Base-by-base conservation (phyloP, 495 filamentous ascomycete species). In the Daldinia caldariorum region DNA sequence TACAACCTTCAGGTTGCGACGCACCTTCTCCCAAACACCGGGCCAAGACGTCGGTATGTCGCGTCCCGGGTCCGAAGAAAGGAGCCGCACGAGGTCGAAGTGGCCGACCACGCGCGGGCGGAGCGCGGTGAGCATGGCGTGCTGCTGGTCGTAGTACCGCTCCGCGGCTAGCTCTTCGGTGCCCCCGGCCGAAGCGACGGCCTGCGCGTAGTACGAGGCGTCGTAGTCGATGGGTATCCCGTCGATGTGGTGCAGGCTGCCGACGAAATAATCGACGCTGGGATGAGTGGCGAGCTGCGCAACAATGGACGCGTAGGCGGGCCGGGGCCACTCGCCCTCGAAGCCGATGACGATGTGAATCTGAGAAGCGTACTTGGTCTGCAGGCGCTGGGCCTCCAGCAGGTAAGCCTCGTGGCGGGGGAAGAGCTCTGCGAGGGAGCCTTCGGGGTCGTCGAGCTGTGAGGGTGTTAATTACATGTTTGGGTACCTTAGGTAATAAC, bases 151-250 rank as follows among this genome's bases (percentile, higher is more conserved):
- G 76, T 94, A 97, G 79, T 97, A 99, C 66, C 84, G 87, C 72
- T 87, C 87, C 71, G 90, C 95, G 14, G 97, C 77, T 6, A 69
- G 79, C 78, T 92, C 89, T 71, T 98, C 93, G 1, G 87, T 86
- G 29, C 69, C 68, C 4, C 34, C 54, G 12, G 69, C 60, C 2
- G 70, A 66, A 1, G 66, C 66, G 6, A 74, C 50, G 20, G 84
- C 93, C n/a, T 83, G 78, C 35, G 83, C 78, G 74, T 97, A 98
- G 77, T 87, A 83, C 1, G 82, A 77, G 2, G 71, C 78, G 79
- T 95, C 90, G 67, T 90, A 96, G 81, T 99, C 95, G 72, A 99
- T 97, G 2, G 96, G 94, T 22, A 95, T 83, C 1, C 88, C 89
- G 63, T 89, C 83, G 6, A 92, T 90, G 79, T 99, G 95, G 80